phyloP scores from a whole-genome alignment of 805 yeast genomes.

The Candida xyloterini region DNA sequence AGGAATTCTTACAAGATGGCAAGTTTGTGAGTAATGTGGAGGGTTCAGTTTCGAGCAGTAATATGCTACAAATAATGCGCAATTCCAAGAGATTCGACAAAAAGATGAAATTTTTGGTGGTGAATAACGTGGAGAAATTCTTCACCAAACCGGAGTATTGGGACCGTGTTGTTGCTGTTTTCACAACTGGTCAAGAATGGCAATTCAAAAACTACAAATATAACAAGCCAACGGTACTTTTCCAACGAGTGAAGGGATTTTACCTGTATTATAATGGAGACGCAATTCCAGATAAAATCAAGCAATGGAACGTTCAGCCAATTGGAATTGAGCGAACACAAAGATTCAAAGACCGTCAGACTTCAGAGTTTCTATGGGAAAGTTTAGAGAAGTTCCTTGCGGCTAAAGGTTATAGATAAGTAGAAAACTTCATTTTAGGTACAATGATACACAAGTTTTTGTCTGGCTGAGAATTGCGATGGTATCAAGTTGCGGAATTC shows the following conservation, averaged over 20 bases:
- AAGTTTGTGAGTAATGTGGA: constrained; percentile 54
- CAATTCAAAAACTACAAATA: constrained; percentile 88
- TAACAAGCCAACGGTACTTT: constrained; percentile 73
- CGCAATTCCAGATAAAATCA: constrained; percentile 66
- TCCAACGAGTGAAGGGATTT: constrained; percentile 82
- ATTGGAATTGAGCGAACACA: constrained; percentile 76
- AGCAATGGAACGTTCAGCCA: constrained; percentile 85
- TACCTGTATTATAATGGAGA: constrained; percentile 77
- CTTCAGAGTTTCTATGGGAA: constrained; percentile 82
- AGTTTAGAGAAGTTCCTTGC: constrained; percentile 71
- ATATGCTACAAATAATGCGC: constrained; percentile 53
- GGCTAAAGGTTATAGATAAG: constrained; percentile 53
- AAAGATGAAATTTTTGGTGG: constrained; percentile 68
- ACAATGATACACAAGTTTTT: constrained; percentile 7
- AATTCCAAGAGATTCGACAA: constrained; percentile 52
- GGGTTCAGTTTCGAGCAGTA: constrained; percentile 32
- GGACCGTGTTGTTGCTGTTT: constrained; percentile 94
- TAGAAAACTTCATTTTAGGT: constrained; percentile 9
- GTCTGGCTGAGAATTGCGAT: constrained; percentile 5
- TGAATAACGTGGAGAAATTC: constrained; percentile 81
- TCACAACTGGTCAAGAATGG: constrained; percentile 98
- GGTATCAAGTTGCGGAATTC: constrained; percentile 7
- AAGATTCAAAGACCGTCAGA: constrained; percentile 86
- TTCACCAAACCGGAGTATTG: constrained; percentile 94
- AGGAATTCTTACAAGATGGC: constrained; percentile 72